A percentile compares a stretch with the other conserved stretches of the same genome.
Evolutionary conservation across 2,329 filamentous ascomycete genomes (phyloP).

Genomic region (Tolypocladium capitatum): DNA sequence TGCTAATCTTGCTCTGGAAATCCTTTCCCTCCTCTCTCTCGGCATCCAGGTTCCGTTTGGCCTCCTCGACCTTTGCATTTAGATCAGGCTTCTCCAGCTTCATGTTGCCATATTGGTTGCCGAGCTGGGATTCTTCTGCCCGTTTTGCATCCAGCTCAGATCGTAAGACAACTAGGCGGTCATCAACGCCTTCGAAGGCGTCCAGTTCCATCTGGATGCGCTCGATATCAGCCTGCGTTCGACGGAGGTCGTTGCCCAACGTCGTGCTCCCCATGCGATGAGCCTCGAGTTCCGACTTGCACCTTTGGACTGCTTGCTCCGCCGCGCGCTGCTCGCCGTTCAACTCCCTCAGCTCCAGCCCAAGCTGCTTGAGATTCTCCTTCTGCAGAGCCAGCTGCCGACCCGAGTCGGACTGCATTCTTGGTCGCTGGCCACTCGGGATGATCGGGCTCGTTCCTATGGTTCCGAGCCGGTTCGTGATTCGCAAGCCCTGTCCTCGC

Average conservation of each 20-base stretch:
- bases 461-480: conserved; percentile 30
- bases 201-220: conserved; percentile 45
- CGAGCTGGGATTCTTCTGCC: conserved; percentile 31
- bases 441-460: conserved; percentile 28
- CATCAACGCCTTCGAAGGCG: conserved; percentile 53
- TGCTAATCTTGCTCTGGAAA: conserved; percentile 35
- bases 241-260: conserved; percentile 42
- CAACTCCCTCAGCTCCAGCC: conserved; percentile 38
- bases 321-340: conserved; percentile 33
- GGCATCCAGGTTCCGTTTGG: conserved; percentile 21
- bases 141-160: conserved; percentile 43
- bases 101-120: conserved; percentile 41
- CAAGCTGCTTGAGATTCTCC: conserved; percentile 38
- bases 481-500: conserved; percentile 45
- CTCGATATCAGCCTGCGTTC: conserved; percentile 45
- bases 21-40: conserved; percentile 21
- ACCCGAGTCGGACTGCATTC: conserved; percentile 71
- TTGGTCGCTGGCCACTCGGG: conserved; percentile 38
- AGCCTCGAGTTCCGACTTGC: conserved; percentile 31
- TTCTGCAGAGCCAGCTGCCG: conserved; percentile 45
- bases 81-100: conserved; percentile 34
- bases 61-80: conserved; percentile 27
- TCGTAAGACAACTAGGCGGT: conserved; percentile 45
- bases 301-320: conserved; percentile 34
- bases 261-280: conserved; percentile 19